Evolutionary conservation across 1,284 basidiomycete species (phyloP), one percentile per base, ranked within the genome.

Genomic region (Erythrobasidium hasegawianum): DNA sequence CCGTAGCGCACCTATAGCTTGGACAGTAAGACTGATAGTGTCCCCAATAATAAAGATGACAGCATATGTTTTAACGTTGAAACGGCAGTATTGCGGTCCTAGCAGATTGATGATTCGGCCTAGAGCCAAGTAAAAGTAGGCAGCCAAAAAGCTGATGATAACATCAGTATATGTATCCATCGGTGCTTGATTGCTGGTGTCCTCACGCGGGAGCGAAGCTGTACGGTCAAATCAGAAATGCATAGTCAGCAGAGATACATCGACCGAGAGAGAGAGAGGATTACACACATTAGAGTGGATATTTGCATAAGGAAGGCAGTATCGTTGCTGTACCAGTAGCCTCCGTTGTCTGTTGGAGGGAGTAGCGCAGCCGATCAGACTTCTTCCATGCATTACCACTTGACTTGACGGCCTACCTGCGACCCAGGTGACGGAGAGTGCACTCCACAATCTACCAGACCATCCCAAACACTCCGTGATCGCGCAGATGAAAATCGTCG

Each of bases 1-100:
- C 76, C 47, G 75, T 72, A 1, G 76, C 79, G 13, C 78, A 1
- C 80, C 80, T 18, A 78, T 70, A 1, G 76, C 77, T 68, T 80
- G 77, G 8, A 80, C 73, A 58, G 78, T 71, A 24, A 80, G 73
- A 0, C 76, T 76, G 55, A 78, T 69, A 41, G 79, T 49, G 67
- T 80, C 79, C 59, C 75, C 76, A 11, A 69, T 62, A 56, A 79
- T 67, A 62, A 80, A 80, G 53, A 75, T 58, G 66, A 75, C 71
- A 18, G 79, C 72, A 71, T 79, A 74, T 64, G 68, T 68, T 22
- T 71, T 72, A 8, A 76, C 71, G 8, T 69, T 70, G 59, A 79
- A 71, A 45, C 76, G 64, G 16, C 76, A 78, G 64, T 76, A 77
- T 53, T 75, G 58, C 0, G 73, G 71, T 0, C 76, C 77, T 29